phyloP scores from a whole-genome alignment of 352 stramenopile species.

The Pythium aquatile region DNA sequence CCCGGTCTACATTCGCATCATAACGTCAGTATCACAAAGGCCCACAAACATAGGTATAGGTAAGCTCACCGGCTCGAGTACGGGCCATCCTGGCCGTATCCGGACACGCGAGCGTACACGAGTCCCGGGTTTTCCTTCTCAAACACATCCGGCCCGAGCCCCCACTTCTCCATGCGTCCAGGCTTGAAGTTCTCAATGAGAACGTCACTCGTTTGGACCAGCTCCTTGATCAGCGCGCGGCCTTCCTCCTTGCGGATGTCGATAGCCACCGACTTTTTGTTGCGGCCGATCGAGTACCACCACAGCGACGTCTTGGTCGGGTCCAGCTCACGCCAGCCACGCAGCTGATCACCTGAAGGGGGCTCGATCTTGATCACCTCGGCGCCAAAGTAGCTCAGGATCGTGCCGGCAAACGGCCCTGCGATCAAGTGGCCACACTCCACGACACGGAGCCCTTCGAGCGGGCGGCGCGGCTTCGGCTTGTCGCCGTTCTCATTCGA shows the following conservation, averaged over 20 bases:
- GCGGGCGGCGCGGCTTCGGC: slow-evolving; percentile 35
- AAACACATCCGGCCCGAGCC: slow-evolving; percentile 73
- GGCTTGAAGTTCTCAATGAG: slow-evolving; percentile 90
- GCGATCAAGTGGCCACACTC: slow-evolving; percentile 83
- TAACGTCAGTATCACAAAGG: background rate
- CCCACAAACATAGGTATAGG: background rate
- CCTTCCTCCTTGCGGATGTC: slow-evolving; percentile 77
- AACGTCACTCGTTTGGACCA: slow-evolving; percentile 77
- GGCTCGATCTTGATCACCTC: slow-evolving; percentile 91
- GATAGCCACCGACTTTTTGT: slow-evolving; percentile 84
- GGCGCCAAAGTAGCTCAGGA: slow-evolving; percentile 88
- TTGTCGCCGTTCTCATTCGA: background rate
- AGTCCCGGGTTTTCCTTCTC: slow-evolving; percentile 73
- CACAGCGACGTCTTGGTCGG: slow-evolving; percentile 75
- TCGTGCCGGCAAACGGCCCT: slow-evolving; percentile 76
- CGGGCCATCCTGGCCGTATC: slow-evolving; percentile 80
- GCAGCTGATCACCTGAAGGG: slow-evolving; percentile 79
- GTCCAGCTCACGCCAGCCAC: slow-evolving; percentile 77
- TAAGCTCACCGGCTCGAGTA: slow-evolving; percentile 53
- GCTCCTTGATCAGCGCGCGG: slow-evolving; percentile 60
- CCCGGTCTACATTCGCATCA: slow-evolving; percentile 39
- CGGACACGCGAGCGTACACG: slow-evolving; percentile 83
- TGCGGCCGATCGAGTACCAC: slow-evolving; percentile 88
- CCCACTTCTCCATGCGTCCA: slow-evolving; percentile 87
- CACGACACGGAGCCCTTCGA: slow-evolving; percentile 71